phyloP scores from a whole-genome alignment of 2,329 filamentous ascomycete genomes.

The Epichloe elymi region DNA sequence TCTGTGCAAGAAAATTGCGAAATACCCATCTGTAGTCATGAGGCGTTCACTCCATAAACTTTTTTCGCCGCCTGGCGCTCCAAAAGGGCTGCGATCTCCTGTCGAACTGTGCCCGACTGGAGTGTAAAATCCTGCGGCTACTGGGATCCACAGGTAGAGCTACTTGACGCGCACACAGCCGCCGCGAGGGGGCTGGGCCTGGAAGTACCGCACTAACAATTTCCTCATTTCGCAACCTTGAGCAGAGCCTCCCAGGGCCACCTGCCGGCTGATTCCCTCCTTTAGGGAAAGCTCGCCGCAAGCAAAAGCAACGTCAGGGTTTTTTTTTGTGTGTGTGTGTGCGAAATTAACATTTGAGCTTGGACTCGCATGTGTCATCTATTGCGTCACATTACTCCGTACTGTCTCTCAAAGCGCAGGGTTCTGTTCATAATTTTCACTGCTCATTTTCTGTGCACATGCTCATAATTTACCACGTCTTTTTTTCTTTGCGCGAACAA shows the following conservation, averaged over 20 bases:
- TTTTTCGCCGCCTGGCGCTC: background rate
- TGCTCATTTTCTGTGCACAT: background rate
- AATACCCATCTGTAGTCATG: background rate
- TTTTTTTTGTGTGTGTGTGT: too few relatives aligned
- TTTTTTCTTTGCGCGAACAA: background rate
- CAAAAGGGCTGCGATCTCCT: background rate
- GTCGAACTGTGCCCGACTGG: background rate
- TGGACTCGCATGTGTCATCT: background rate
- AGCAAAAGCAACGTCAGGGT: background rate
- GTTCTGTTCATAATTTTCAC: background rate
- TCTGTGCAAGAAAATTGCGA: background rate
- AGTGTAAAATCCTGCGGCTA: constrained; percentile 18
- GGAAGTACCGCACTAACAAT: constrained; percentile 28
- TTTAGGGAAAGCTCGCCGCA: background rate
- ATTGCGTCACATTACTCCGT: background rate
- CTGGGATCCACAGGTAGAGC: constrained; percentile 16
- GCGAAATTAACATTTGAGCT: background rate
- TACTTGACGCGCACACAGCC: constrained; percentile 16
- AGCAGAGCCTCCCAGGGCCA: background rate
- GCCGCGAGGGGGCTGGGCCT: constrained; percentile 9
- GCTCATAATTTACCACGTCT: too few relatives aligned
- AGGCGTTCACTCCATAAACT: background rate
- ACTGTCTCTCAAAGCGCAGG: background rate
- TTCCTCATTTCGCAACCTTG: constrained; percentile 11
- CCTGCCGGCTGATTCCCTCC: too few relatives aligned